These are phyloP conservation scores for Capniomyces stellatus DNA, from an alignment of 371 early-diverging fungal species.

Conservation along the genomic window DNA sequence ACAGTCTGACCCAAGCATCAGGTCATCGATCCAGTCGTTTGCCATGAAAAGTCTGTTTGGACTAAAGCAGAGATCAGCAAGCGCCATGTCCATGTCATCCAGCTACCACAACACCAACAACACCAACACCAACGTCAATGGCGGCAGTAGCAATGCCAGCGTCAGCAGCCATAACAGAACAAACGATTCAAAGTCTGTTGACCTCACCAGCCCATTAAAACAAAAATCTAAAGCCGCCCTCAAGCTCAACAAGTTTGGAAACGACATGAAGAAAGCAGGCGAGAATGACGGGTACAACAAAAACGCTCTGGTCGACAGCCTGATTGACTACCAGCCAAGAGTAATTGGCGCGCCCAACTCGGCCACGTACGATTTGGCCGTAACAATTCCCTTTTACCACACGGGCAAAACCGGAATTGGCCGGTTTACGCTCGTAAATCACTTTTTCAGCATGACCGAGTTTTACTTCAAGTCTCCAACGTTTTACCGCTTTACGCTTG, in stretches of 20 bases:
- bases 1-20: not conserved
- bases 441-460: slow-evolving; percentile 18
- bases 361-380: slow-evolving; percentile 20
- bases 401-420: slow-evolving; percentile 12
- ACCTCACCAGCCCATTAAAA: too few species aligned
- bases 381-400: slow-evolving; percentile 16
- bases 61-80: too few species aligned
- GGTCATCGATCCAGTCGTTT: not conserved
- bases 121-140: not conserved
- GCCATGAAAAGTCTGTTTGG: too few species aligned
- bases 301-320: not conserved
- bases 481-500: slow-evolving; percentile 13
- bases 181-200: not conserved
- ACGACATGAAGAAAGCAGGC: not conserved
- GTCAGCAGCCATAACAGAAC: not conserved
- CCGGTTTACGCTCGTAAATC: slow-evolving; percentile 21
- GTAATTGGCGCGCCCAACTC: slow-evolving; percentile 4
- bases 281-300: not conserved
- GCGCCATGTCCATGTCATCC: not conserved
- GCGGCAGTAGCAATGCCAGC: not conserved
- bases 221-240: too few species aligned
- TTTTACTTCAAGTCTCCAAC: slow-evolving; percentile 26
- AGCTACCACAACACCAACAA: not conserved
- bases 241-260: not conserved
- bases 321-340: not conserved